Percentiles rank a stretch among this genome's conserved stretches.
These are phyloP conservation scores for Suhomyces sp. DNA, from an alignment of 805 yeast genomes.

Conservation along the genomic window DNA sequence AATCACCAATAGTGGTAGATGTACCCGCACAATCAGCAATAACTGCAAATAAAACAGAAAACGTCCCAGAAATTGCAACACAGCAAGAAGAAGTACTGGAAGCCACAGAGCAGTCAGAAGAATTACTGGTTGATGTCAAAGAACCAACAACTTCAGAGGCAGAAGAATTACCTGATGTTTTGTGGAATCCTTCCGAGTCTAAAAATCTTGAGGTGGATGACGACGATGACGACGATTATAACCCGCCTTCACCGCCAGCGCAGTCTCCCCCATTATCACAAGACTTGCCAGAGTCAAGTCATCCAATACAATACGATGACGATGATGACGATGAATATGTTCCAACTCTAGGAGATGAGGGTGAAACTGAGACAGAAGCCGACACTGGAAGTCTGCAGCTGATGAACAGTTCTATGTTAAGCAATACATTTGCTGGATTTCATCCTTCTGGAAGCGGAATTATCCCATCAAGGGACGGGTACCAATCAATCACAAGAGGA, in stretches of 20 bases:
- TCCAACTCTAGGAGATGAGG: slow-evolving; percentile 7
- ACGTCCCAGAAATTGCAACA: no score
- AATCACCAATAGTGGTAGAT: neutral
- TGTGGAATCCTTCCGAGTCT: neutral
- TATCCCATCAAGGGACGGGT: neutral
- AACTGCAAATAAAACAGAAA: no score
- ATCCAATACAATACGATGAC: slow-evolving; percentile 5
- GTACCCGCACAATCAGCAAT: neutral
- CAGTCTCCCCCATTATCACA: neutral
- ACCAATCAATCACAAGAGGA: neutral
- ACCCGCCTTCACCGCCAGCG: slow-evolving; percentile 3
- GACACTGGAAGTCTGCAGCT: no score
- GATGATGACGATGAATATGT: slow-evolving; percentile 15
- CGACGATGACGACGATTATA: slow-evolving; percentile 6
- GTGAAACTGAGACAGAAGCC: no score
- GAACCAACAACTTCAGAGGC: no score
- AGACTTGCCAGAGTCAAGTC: neutral
- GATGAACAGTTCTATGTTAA: no score
- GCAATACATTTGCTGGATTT: no score
- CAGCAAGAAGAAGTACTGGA: neutral
- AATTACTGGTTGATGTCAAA: neutral
- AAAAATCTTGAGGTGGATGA: neutral
- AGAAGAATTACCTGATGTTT: neutral
- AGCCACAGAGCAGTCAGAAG: neutral
- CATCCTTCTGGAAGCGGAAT: neutral